Evolutionary conservation across 2,329 filamentous ascomycete species (phyloP).

Genomic region (Verruconis gallopava): DNA sequence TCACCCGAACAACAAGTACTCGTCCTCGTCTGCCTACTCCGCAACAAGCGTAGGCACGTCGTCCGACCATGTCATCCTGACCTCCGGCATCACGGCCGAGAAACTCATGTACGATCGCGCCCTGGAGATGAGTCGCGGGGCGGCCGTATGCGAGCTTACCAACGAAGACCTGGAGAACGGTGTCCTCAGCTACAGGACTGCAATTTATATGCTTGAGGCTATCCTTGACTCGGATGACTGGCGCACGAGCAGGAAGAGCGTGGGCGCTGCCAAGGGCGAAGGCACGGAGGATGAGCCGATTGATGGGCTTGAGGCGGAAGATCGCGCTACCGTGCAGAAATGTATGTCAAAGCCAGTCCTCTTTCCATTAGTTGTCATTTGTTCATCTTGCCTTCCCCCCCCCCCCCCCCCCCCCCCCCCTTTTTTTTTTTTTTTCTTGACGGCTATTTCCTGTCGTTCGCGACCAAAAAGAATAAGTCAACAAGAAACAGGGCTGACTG

Average conservation of each 20-base stretch:
- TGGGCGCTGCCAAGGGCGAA: constrained; percentile 15
- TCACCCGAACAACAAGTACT: constrained; percentile 67
- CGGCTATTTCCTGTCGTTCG: background rate
- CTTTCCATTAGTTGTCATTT: background rate
- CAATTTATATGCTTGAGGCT: constrained; percentile 88
- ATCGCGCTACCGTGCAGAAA: constrained; percentile 59
- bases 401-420: too few species aligned
- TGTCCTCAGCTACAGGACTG: constrained; percentile 85
- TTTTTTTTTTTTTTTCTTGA: background rate
- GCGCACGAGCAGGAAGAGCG: constrained; percentile 17
- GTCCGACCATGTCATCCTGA: constrained; percentile 69
- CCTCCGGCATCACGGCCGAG: constrained; percentile 82
- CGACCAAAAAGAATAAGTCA: constrained; percentile 15
- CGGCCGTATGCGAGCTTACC: constrained; percentile 90
- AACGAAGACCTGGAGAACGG: constrained; percentile 79
- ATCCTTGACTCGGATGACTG: constrained; percentile 71
- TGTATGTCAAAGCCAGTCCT: constrained; percentile 39
- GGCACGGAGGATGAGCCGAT: constrained; percentile 34
- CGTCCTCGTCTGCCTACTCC: constrained; percentile 37
- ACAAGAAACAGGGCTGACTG: background rate
- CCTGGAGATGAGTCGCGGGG: constrained; percentile 87
- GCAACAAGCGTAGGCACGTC: constrained; percentile 49
- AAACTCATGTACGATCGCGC: constrained; percentile 97
- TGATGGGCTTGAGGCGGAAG: constrained; percentile 50
- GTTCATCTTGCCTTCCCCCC: too few species aligned